These are phyloP conservation scores for Boletus mariae DNA, from an alignment of 1,284 basidiomycete genomes.

Conservation along the genomic window DNA sequence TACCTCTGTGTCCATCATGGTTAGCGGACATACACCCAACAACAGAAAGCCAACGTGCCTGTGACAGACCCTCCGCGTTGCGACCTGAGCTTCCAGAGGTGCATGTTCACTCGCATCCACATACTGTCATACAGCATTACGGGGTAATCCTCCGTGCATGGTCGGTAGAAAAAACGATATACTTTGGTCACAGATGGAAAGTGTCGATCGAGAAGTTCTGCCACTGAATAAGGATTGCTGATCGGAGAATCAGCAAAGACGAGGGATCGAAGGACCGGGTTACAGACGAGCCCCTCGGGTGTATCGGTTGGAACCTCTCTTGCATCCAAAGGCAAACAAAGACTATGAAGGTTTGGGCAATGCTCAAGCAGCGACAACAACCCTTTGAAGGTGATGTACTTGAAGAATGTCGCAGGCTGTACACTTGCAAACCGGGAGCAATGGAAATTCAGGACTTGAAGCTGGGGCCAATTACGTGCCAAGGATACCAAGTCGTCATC, in stretches of 20 bases:
- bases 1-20: background rate
- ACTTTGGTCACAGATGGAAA: background rate
- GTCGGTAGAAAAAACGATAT: background rate
- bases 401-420: background rate
- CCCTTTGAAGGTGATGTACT: background rate
- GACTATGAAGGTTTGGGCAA: background rate
- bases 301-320: background rate
- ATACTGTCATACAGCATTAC: background rate
- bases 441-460: background rate
- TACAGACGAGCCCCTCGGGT: background rate
- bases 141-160: background rate
- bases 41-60: background rate
- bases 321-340: background rate
- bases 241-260: background rate
- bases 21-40: background rate
- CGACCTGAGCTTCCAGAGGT: background rate
- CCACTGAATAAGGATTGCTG: background rate
- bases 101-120: background rate
- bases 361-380: background rate
- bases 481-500: background rate
- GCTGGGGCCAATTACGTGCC: background rate
- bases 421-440: background rate
- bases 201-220: background rate
- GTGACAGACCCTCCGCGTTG: background rate
- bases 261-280: background rate